A percentile compares a stretch with the other conserved stretches of the same genome.
These are phyloP conservation scores for Alternaria sp. DNA, from an alignment of 2,329 filamentous ascomycete species.

Conservation along the genomic window DNA sequence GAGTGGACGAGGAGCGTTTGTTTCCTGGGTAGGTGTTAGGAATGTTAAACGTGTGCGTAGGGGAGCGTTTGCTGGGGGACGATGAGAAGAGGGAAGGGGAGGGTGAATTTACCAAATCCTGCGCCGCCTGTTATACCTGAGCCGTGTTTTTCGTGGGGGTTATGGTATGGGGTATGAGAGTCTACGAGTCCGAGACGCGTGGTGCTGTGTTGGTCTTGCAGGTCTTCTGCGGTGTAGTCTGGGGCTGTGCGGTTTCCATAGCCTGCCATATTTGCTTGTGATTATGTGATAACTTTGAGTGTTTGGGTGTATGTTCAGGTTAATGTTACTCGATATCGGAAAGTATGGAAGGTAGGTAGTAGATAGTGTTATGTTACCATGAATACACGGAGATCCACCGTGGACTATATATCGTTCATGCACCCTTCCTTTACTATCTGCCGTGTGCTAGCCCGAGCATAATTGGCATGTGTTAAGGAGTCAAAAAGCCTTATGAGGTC, in stretches of 20 bases:
- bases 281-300: not conserved
- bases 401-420: conserved; percentile 2
- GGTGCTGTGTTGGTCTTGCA: conserved; percentile 27
- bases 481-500: conserved; percentile 39
- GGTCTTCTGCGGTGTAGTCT: conserved; percentile 21
- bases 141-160: conserved; percentile 38
- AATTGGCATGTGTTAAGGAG: not conserved
- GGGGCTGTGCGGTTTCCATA: conserved; percentile 46
- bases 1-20: conserved; percentile 32
- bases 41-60: not conserved
- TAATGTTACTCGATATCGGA: no score
- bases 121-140: conserved; percentile 42
- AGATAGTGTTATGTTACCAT: not conserved
- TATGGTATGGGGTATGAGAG: conserved; percentile 35
- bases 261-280: conserved; percentile 34
- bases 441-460: not conserved
- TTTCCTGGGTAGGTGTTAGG: conserved; percentile 30
- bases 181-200: conserved; percentile 38
- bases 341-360: not conserved
- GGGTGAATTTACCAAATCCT: conserved; percentile 30
- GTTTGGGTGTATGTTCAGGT: not conserved
- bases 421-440: not conserved
- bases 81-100: not conserved
- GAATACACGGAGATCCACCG: not conserved
- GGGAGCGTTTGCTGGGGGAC: not conserved